Conservation (phyloP, 2,329 filamentous ascomycete species). For the Colletotrichum sp. region DNA sequence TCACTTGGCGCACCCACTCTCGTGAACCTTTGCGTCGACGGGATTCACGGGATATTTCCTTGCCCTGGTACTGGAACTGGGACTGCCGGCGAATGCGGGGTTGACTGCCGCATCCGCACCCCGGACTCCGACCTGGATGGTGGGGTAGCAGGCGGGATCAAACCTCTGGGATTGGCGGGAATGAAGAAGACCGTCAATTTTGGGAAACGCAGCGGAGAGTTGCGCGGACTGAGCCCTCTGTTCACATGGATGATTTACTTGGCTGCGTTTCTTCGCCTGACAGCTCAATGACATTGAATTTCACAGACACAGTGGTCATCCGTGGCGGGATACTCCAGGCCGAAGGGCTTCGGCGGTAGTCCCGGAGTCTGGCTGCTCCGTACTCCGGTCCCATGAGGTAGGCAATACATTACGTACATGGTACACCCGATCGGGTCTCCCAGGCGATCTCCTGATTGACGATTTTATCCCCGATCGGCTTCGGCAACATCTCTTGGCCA, state of each 20-base stretch:
- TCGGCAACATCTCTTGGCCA: neutral
- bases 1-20: neutral
- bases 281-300: neutral
- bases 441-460: neutral
- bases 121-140: neutral
- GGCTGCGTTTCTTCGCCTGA: neutral
- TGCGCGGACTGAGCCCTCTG: neutral
- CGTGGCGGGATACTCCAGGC: neutral
- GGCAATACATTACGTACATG: neutral
- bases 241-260: neutral
- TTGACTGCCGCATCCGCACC: neutral
- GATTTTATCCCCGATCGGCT: neutral
- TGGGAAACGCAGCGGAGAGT: neutral
- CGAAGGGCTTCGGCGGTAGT: neutral
- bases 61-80: neutral
- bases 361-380: neutral
- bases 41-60: neutral
- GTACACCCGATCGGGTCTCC: neutral
- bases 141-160: neutral
- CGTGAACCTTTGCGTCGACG: neutral
- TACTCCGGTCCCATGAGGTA: neutral
- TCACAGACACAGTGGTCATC: neutral
- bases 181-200: neutral
- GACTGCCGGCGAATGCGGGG: constrained; percentile 4
- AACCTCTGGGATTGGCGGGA: neutral